phyloP scores from a whole-genome alignment of 208 protist species.

The Leishmania braziliensis region DNA sequence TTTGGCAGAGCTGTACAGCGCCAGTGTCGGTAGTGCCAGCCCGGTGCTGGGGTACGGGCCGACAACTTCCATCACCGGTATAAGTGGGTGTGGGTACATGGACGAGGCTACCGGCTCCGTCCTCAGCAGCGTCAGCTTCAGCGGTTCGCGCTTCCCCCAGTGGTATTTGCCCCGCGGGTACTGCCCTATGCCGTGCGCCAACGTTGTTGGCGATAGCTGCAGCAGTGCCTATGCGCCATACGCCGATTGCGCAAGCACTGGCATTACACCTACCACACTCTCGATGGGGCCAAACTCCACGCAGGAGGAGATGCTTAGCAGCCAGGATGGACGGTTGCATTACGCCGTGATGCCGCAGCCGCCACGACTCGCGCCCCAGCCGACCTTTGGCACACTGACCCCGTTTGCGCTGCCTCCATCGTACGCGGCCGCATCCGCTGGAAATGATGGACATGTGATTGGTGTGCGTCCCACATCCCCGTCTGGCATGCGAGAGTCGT shows the following conservation, averaged over 20 bases:
- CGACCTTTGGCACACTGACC: neutral
- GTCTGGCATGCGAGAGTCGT: neutral
- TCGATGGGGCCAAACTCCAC: neutral
- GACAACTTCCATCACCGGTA: neutral
- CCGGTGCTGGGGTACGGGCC: neutral
- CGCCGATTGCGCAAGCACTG: neutral
- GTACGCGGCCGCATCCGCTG: neutral
- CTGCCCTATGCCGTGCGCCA: constrained; percentile 5
- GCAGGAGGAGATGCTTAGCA: constrained; percentile 25
- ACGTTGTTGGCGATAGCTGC: neutral
- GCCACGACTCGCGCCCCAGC: constrained; percentile 20
- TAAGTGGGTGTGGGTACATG: constrained; percentile 1
- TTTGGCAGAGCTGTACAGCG: constrained; percentile 24
- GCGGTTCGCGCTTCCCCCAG: constrained; percentile 30
- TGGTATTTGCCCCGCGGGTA: constrained; percentile 34
- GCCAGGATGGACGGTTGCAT: constrained; percentile 1
- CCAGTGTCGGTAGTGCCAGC: neutral
- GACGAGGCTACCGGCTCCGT: constrained; percentile 7
- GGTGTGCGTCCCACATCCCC: neutral
- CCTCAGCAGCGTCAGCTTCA: constrained; percentile 23
- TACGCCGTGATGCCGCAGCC: constrained; percentile 1
- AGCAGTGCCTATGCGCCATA: constrained; percentile 2
- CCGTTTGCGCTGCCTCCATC: constrained; percentile 18
- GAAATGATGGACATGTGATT: neutral
- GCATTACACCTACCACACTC: constrained; percentile 2